phyloP scores from a whole-genome alignment of 352 stramenopile genomes.

The Phytophthora megakarya region DNA sequence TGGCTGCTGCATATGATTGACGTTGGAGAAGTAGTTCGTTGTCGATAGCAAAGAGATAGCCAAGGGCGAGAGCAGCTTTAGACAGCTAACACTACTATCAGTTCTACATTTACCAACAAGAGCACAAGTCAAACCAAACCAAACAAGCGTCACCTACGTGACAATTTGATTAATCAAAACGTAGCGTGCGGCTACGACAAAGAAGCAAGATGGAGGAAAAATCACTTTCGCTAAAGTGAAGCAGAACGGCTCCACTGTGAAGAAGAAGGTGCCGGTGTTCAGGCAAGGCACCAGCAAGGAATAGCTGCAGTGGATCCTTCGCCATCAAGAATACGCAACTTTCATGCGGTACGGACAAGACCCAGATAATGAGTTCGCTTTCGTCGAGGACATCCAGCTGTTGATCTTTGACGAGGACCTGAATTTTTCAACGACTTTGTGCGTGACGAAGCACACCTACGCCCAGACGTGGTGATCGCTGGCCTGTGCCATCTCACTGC shows the following conservation, averaged over 20 bases:
- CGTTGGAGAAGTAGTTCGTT: too few species aligned
- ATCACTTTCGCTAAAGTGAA: not conserved
- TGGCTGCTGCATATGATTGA: too few species aligned
- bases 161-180: too few species aligned
- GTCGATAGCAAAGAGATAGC: too few species aligned
- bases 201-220: too few species aligned
- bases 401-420: constrained; percentile 10
- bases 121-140: too few species aligned
- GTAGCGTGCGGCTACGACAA: too few species aligned
- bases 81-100: too few species aligned
- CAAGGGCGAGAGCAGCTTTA: too few species aligned
- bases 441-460: not conserved
- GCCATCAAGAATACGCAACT: not conserved
- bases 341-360: constrained; percentile 2
- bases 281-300: not conserved
- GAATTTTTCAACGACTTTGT: constrained; percentile 6
- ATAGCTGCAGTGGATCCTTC: not conserved
- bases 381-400: not conserved
- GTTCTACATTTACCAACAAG: too few species aligned
- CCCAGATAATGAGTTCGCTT: not conserved
- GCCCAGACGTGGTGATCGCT: not conserved
- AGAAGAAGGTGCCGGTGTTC: not conserved
- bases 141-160: too few species aligned
- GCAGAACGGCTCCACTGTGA: not conserved
- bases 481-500: constrained; percentile 1